phyloP scores from a whole-genome alignment of 163 green algal species.

The Scenedesmus sp. region DNA sequence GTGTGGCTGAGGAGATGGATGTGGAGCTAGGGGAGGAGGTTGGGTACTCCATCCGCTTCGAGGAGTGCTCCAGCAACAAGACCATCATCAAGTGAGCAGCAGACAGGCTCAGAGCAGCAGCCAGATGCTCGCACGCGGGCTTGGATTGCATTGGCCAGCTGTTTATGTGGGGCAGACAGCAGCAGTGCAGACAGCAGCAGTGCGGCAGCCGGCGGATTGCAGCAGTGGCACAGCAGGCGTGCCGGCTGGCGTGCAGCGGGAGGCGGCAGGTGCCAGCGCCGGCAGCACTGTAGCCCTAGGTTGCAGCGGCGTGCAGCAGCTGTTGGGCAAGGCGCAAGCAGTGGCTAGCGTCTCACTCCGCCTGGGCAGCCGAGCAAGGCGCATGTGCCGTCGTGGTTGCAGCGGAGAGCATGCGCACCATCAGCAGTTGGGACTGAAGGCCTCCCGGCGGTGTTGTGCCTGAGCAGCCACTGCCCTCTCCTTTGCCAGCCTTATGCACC shows the following conservation, averaged over 20 bases:
- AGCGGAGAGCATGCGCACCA: no score
- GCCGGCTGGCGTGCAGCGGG: background rate
- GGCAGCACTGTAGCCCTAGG: no score
- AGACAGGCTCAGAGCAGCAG: background rate
- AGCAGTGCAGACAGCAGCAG: no score
- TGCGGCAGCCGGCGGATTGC: no score
- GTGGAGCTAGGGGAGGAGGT: conserved; percentile 98
- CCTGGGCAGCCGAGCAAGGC: background rate
- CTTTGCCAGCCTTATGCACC: background rate
- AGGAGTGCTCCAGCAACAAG: conserved; percentile 92
- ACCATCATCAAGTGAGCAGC: conserved; percentile 94
- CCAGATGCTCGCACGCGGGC: background rate
- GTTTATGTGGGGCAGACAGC: background rate
- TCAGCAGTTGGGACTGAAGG: no score
- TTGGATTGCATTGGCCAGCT: no score
- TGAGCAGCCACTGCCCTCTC: no score
- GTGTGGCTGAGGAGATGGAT: conserved; percentile 99
- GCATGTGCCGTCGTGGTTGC: background rate
- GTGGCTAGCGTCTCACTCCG: no score
- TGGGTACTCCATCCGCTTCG: conserved; percentile 99
- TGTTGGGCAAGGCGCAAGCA: background rate
- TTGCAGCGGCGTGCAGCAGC: background rate
- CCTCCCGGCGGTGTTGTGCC: no score
- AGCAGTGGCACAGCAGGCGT: background rate
- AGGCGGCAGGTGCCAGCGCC: background rate